Evolutionary conservation across 768 basidiomycete species (phyloP).

Genomic region (Boletus pseudo-olivaceus): DNA sequence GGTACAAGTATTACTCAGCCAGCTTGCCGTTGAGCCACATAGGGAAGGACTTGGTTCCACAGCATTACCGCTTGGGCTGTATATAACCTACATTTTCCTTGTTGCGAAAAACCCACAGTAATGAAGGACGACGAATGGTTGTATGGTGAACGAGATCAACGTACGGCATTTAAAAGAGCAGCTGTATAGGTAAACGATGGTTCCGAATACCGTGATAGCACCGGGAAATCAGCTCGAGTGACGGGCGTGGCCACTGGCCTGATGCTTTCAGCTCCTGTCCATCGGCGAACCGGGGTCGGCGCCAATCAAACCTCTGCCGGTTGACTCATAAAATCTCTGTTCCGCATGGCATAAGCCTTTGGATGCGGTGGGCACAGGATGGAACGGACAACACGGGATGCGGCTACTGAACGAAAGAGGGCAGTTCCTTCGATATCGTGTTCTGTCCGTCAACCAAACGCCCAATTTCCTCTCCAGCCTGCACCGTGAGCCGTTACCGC

Average conservation of each 20-base stretch:
- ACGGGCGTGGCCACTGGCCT: not conserved
- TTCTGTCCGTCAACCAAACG: constrained; percentile 30
- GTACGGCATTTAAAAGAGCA: not conserved
- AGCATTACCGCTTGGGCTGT: not conserved
- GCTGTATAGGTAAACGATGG: not conserved
- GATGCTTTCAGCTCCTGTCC: not conserved
- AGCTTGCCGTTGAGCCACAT: not conserved
- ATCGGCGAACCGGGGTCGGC: not conserved
- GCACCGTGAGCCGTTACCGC: not conserved
- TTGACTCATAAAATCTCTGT: not conserved
- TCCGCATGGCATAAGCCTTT: not conserved
- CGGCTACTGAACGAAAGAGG: constrained; percentile 18
- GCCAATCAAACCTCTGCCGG: not conserved
- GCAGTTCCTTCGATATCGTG: constrained; percentile 19
- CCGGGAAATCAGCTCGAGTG: not conserved
- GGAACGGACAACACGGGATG: not conserved
- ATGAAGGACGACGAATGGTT: not conserved
- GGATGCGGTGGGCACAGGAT: constrained; percentile 6
- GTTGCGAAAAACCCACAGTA: not conserved
- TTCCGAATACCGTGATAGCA: not conserved
- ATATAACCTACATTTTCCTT: not conserved
- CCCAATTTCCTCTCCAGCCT: constrained; percentile 28
- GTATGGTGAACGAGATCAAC: not conserved
- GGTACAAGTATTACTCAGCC: not conserved
- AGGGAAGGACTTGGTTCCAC: not conserved